These are phyloP conservation scores for Diaporthe sp. DNA, from an alignment of 2,329 filamentous ascomycete species.

Conservation along the genomic window DNA sequence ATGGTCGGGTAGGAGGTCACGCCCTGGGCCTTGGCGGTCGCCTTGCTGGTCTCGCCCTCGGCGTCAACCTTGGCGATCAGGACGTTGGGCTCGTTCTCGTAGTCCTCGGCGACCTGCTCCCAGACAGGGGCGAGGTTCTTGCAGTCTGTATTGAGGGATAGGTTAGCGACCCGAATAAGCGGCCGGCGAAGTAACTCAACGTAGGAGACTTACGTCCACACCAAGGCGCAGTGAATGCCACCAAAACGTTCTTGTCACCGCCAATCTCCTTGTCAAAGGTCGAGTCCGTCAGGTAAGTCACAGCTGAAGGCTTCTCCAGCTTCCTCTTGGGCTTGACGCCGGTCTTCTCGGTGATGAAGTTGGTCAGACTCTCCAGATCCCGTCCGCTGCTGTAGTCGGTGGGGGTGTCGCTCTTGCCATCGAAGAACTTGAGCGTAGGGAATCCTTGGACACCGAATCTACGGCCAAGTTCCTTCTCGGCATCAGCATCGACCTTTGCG, in stretches of 20 bases:
- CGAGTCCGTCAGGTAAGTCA: constrained; percentile 84
- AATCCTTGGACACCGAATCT: constrained; percentile 93
- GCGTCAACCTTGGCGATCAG: constrained; percentile 96
- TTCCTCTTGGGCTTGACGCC: constrained; percentile 85
- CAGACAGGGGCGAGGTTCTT: constrained; percentile 92
- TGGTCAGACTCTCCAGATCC: constrained; percentile 86
- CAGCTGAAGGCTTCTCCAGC: constrained; percentile 78
- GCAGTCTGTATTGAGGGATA: constrained; percentile 77
- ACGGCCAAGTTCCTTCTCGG: constrained; percentile 86
- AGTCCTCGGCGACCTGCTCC: constrained; percentile 89
- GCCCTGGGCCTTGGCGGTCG: constrained; percentile 80
- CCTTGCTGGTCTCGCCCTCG: constrained; percentile 88
- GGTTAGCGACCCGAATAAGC: constrained; percentile 37
- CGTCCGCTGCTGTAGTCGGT: constrained; percentile 88
- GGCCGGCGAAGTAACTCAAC: too few relatives aligned
- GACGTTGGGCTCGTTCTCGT: constrained; percentile 81
- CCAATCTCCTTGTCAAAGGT: constrained; percentile 85
- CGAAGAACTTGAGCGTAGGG: constrained; percentile 97
- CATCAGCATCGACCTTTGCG: constrained; percentile 96
- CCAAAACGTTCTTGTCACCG: constrained; percentile 88
- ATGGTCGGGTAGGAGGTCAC: constrained; percentile 95
- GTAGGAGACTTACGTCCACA: constrained; percentile 85
- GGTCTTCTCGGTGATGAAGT: constrained; percentile 89
- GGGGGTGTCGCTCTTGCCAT: constrained; percentile 90
- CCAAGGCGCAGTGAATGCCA: constrained; percentile 98